Percentiles rank a stretch among this genome's conserved stretches.
phyloP scores from a whole-genome alignment of 2,329 filamentous ascomycete genomes.

The Pseudogymnoascus sp. region DNA sequence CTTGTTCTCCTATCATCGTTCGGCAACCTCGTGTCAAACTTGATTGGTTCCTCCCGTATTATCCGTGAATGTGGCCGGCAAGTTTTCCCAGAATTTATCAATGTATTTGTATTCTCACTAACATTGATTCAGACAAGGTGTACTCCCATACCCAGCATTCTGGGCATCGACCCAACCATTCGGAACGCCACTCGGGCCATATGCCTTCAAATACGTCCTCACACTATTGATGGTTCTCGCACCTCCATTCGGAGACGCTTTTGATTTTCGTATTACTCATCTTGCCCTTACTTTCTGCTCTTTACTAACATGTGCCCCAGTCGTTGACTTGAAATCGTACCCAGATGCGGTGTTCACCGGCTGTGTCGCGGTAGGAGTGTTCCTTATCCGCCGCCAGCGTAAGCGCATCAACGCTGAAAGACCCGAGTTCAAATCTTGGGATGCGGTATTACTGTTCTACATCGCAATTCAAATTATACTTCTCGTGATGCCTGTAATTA shows the following conservation, averaged over 20 bases:
- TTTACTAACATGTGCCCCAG: slow-evolving; percentile 27
- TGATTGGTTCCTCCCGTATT: slow-evolving; percentile 46
- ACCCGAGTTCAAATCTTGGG: slow-evolving; percentile 51
- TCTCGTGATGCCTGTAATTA: slow-evolving; percentile 48
- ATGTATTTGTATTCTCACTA: not conserved
- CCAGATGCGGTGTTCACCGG: slow-evolving; percentile 50
- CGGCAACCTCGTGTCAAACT: slow-evolving; percentile 48
- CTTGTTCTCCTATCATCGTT: slow-evolving; percentile 49
- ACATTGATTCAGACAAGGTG: slow-evolving; percentile 42
- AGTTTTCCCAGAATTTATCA: slow-evolving; percentile 4
- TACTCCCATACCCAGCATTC: slow-evolving; percentile 49
- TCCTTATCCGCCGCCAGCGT: slow-evolving; percentile 47
- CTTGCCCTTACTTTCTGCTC: not conserved
- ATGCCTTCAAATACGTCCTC: slow-evolving; percentile 46
- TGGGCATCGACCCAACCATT: slow-evolving; percentile 57
- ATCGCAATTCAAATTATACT: slow-evolving; percentile 52
- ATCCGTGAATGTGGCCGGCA: slow-evolving; percentile 51
- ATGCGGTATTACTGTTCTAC: slow-evolving; percentile 48
- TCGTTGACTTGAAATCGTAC: slow-evolving; percentile 51
- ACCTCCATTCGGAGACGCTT: slow-evolving; percentile 54
- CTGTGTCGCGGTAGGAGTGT: slow-evolving; percentile 47
- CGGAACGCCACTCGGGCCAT: slow-evolving; percentile 52
- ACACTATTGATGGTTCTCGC: slow-evolving; percentile 53
- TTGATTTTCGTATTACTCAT: slow-evolving; percentile 44
- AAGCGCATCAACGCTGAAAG: slow-evolving; percentile 39